A percentile compares a stretch with the other conserved stretches of the same genome.
Conservation (phyloP, 192 early-diverging fungal species). For the Coemansia sp. region DNA sequence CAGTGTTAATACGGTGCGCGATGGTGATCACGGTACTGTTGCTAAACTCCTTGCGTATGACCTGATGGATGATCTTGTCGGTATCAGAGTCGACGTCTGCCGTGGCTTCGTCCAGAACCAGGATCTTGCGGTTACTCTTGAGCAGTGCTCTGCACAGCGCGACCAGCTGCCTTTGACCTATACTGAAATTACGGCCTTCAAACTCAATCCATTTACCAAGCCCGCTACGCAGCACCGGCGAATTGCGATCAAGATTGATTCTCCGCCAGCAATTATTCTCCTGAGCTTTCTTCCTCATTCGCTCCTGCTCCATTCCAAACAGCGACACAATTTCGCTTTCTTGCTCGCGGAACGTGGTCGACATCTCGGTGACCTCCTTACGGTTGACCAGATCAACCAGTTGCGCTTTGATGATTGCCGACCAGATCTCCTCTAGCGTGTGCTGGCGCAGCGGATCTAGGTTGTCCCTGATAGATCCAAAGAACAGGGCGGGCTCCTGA, state of each 20-base stretch:
- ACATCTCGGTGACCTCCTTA: constrained; percentile 11
- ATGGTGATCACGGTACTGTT: constrained; percentile 58
- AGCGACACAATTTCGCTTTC: constrained; percentile 9
- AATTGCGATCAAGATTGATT: constrained; percentile 5
- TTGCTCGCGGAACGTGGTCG: not conserved
- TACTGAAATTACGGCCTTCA: constrained; percentile 16
- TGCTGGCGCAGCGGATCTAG: constrained; percentile 11
- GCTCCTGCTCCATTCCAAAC: constrained; percentile 4
- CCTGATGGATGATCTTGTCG: not conserved
- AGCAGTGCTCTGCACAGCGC: constrained; percentile 61
- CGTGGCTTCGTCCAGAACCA: constrained; percentile 70
- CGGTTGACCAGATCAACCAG: constrained; percentile 12
- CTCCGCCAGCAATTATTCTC: constrained; percentile 15
- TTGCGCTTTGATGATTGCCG: constrained; percentile 12
- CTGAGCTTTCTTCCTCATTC: not conserved
- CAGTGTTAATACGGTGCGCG: constrained; percentile 69
- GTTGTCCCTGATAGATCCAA: constrained; percentile 47
- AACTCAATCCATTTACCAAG: constrained; percentile 22
- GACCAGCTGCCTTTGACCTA: constrained; percentile 63
- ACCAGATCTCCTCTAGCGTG: constrained; percentile 13
- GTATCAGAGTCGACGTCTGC: constrained; percentile 53
- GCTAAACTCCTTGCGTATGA: constrained; percentile 53
- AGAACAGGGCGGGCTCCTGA: constrained; percentile 64
- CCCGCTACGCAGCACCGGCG: constrained; percentile 11
- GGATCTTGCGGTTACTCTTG: constrained; percentile 45